phyloP scores from a whole-genome alignment of 257 asterid genomes.

The Nicotiana sylvestris region DNA sequence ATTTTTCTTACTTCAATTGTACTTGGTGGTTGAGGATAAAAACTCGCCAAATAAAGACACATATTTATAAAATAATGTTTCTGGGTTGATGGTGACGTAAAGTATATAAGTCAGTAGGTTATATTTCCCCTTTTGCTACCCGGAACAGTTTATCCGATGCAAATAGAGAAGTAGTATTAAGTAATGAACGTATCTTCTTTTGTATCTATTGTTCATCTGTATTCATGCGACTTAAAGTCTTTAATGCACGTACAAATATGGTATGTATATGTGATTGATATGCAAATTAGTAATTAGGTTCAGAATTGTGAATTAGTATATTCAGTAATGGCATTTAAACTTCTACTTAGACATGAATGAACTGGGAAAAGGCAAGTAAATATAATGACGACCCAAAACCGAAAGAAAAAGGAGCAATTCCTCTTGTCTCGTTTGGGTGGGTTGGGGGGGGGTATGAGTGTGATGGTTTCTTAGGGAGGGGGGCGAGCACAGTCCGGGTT shows the following conservation, averaged over 20 bases:
- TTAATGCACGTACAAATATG: not conserved
- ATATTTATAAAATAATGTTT: not conserved
- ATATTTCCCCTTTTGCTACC: not conserved
- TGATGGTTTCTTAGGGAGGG: not conserved
- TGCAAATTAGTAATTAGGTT: not conserved
- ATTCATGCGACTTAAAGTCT: not conserved
- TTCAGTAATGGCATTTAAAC: not conserved
- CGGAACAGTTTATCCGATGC: not conserved
- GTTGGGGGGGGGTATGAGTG: not conserved
- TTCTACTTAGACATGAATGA: not conserved
- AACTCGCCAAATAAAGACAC: not conserved
- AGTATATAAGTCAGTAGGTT: not conserved
- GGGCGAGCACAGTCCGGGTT: not conserved
- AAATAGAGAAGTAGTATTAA: not conserved
- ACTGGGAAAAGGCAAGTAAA: not conserved
- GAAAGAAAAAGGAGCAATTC: not conserved
- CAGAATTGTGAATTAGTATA: not conserved
- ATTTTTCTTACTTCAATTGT: not conserved
- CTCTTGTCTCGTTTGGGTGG: not conserved
- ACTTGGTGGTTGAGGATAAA: constrained; percentile 1
- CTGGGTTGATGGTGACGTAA: not conserved
- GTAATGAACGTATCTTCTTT: not conserved
- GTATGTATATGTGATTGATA: not conserved
- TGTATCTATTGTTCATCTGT: not conserved
- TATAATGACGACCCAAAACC: not conserved